Evolutionary conservation across 2,329 filamentous ascomycete genomes (phyloP).

Genomic region (Pezicula rhizophila): DNA sequence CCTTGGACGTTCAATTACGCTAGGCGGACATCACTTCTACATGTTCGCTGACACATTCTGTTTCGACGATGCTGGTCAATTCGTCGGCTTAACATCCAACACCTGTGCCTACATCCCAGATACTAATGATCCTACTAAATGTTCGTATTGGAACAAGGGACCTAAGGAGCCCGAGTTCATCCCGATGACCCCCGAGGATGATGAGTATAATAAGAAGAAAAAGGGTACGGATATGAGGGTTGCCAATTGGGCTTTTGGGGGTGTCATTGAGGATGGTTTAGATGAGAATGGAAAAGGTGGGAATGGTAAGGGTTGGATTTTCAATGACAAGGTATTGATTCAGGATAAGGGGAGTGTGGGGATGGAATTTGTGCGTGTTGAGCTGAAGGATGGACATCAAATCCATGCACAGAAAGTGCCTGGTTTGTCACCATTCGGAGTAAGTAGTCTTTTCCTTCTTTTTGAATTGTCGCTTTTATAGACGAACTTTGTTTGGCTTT

Average conservation of each 20-base stretch:
- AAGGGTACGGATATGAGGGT: conserved; percentile 1
- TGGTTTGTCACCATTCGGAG: conserved; percentile 1
- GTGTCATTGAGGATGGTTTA: conserved; percentile 2
- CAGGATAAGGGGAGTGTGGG: conserved; percentile 1
- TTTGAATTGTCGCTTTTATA: background rate
- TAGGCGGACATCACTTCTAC: background rate
- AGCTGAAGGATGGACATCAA: background rate
- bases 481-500: background rate
- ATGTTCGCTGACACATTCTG: conserved; percentile 4
- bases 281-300: conserved; percentile 2
- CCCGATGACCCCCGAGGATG: background rate
- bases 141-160: conserved; percentile 1
- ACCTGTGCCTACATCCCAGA: conserved; percentile 3
- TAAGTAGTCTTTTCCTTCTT: background rate
- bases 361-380: conserved; percentile 2
- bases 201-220: conserved; percentile 2
- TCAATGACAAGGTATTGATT: conserved; percentile 2
- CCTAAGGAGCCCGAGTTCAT: conserved; percentile 4
- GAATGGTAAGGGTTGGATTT: conserved; percentile 2
- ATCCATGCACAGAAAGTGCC: conserved; percentile 1
- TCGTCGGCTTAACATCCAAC: conserved; percentile 1
- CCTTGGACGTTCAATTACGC: conserved; percentile 1
- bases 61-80: background rate
- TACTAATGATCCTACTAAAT: background rate
- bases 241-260: conserved; percentile 4